These are phyloP conservation scores for Lentinus brumalis DNA, from an alignment of 768 basidiomycete species.

Conservation along the genomic window DNA sequence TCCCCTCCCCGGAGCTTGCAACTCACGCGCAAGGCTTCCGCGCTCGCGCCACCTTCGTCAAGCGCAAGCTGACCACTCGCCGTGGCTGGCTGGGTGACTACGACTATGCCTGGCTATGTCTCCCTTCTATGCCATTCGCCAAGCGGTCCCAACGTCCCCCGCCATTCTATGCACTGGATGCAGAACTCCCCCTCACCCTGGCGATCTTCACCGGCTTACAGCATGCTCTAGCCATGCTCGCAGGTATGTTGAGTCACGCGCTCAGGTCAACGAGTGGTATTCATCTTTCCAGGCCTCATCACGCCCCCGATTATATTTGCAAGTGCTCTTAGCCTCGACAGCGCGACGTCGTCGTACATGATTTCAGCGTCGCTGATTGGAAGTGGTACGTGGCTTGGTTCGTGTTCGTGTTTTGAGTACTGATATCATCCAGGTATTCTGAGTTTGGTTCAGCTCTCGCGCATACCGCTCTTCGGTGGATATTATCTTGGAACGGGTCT, in stretches of 20 bases:
- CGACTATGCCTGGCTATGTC: conserved; percentile 73
- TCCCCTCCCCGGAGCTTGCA: not conserved
- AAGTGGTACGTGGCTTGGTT: conserved; percentile 51
- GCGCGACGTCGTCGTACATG: conserved; percentile 68
- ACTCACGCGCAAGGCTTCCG: not conserved
- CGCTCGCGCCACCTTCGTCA: conserved; percentile 19
- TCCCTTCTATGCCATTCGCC: conserved; percentile 61
- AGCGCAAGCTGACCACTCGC: conserved; percentile 45
- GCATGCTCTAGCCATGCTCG: conserved; percentile 81
- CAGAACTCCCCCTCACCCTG: conserved; percentile 70
- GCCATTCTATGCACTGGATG: conserved; percentile 76
- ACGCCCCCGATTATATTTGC: conserved; percentile 85
- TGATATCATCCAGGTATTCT: conserved; percentile 56
- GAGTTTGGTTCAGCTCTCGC: conserved; percentile 79
- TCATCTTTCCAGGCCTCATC: conserved; percentile 43
- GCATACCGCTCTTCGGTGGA: conserved; percentile 56
- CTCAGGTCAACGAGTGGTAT: no score
- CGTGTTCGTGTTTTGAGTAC: not conserved
- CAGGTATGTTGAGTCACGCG: conserved; percentile 38
- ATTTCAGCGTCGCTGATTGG: conserved; percentile 80
- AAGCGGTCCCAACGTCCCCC: conserved; percentile 40
- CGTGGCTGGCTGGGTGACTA: conserved; percentile 87
- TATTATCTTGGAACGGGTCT: conserved; percentile 82
- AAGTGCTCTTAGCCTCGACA: conserved; percentile 60
- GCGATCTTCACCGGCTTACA: conserved; percentile 75